phyloP scores from a whole-genome alignment of 192 early-diverging fungal species.

The Backusella macrospora region DNA sequence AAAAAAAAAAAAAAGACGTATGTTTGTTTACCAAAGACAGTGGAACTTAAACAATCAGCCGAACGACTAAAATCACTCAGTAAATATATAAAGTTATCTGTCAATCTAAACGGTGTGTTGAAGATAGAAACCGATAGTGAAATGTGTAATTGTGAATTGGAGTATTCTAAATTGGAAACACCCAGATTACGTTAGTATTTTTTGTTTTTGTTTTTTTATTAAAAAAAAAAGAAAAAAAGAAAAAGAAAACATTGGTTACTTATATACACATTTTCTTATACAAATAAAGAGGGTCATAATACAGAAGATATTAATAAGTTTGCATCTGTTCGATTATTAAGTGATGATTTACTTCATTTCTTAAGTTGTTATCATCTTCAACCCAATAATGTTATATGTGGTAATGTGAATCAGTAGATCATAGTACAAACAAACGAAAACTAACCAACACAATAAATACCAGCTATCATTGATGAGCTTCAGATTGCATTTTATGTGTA shows the following conservation, averaged over 20 bases:
- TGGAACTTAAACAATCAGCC: constrained; percentile 2
- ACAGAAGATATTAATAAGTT: not conserved
- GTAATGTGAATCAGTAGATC: not conserved
- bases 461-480: not conserved
- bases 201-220: too few species aligned
- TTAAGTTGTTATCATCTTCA: constrained; percentile 12
- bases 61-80: not conserved
- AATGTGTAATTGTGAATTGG: not conserved
- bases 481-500: constrained; percentile 14
- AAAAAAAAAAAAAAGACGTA: not conserved
- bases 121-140: not conserved
- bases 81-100: not conserved
- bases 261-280: not conserved
- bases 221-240: too few species aligned
- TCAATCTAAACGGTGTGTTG: not conserved
- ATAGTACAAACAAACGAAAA: not conserved
- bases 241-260: not conserved
- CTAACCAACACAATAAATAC: not conserved
- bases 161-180: constrained; percentile 1
- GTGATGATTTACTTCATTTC: constrained; percentile 11
- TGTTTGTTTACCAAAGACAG: not conserved
- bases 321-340: not conserved
- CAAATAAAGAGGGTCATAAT: not conserved
- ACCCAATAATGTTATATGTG: constrained; percentile 10
- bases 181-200: constrained; percentile 9